A percentile compares a stretch with the other conserved stretches of the same genome.
Evolutionary conservation across 2,329 filamentous ascomycete species (phyloP).

Genomic region (Microascus cirrosus): DNA sequence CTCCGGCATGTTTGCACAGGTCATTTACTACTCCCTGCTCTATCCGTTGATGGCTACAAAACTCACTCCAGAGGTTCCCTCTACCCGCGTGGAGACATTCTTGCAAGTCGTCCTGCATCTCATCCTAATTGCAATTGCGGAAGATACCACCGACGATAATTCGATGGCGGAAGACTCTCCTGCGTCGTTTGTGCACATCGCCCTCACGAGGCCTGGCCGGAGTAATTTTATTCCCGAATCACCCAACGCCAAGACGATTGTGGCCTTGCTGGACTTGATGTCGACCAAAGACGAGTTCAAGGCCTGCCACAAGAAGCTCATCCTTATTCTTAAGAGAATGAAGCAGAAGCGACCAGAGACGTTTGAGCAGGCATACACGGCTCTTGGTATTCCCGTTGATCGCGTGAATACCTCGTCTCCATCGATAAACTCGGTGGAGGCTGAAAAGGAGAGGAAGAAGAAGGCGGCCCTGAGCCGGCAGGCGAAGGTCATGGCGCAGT

Average conservation of each 20-base stretch:
- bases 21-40: constrained; percentile 78
- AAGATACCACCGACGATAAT: constrained; percentile 57
- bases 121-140: constrained; percentile 71
- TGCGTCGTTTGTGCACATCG: constrained; percentile 62
- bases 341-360: constrained; percentile 67
- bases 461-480: constrained; percentile 81
- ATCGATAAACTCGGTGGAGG: constrained; percentile 55
- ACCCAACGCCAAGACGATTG: constrained; percentile 49
- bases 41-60: constrained; percentile 64
- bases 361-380: constrained; percentile 58
- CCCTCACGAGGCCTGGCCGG: constrained; percentile 52
- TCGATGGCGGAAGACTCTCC: constrained; percentile 31
- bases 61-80: constrained; percentile 62
- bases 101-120: constrained; percentile 86
- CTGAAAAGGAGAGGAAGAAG: constrained; percentile 76
- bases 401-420: constrained; percentile 74
- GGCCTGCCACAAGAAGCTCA: constrained; percentile 73
- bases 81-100: constrained; percentile 80
- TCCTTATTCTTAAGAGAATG: constrained; percentile 71
- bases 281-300: constrained; percentile 64
- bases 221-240: constrained; percentile 49
- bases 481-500: constrained; percentile 92
- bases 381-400: constrained; percentile 59
- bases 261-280: constrained; percentile 50
- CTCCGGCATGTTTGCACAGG: constrained; percentile 77